A percentile compares a stretch with the other conserved stretches of the same genome.
phyloP scores from a whole-genome alignment of 2,329 filamentous ascomycete species.

The Fusarium sp. region DNA sequence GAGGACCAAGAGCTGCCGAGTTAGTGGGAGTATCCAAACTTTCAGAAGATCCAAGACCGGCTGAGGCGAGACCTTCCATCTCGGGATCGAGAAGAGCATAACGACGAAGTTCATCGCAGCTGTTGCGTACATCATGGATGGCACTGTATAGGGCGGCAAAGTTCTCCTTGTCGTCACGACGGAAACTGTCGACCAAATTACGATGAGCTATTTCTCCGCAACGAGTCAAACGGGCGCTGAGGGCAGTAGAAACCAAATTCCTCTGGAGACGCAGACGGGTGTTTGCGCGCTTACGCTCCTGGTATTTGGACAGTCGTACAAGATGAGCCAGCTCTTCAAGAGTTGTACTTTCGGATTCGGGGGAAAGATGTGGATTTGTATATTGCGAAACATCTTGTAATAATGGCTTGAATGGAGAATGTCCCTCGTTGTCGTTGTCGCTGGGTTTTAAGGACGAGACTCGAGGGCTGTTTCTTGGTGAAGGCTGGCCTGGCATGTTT shows the following conservation, averaged over 20 bases:
- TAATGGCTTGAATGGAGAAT: slow-evolving; percentile 63
- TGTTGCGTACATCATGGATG: slow-evolving; percentile 82
- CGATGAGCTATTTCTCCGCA: slow-evolving; percentile 81
- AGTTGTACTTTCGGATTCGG: slow-evolving; percentile 74
- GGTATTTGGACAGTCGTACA: slow-evolving; percentile 81
- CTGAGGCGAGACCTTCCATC: slow-evolving; percentile 68
- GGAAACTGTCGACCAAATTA: slow-evolving; percentile 82
- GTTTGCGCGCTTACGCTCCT: slow-evolving; percentile 82
- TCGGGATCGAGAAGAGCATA: slow-evolving; percentile 80
- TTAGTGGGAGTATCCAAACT: slow-evolving; percentile 62
- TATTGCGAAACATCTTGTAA: slow-evolving; percentile 76
- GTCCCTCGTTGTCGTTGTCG: slow-evolving; percentile 56
- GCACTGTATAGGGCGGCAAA: slow-evolving; percentile 82
- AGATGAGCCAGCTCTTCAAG: slow-evolving; percentile 83
- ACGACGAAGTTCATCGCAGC: slow-evolving; percentile 77
- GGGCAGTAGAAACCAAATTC: slow-evolving; percentile 78
- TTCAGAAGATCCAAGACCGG: slow-evolving; percentile 59
- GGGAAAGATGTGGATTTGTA: slow-evolving; percentile 69
- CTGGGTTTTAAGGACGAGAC: slow-evolving; percentile 47
- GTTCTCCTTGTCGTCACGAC: slow-evolving; percentile 80
- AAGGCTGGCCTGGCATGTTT: slow-evolving; percentile 48
- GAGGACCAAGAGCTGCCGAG: slow-evolving; percentile 53
- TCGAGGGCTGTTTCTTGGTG: slow-evolving; percentile 46
- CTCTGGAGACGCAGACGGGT: slow-evolving; percentile 80
- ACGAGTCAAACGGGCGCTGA: slow-evolving; percentile 79